Percentiles rank a stretch among this genome's conserved stretches.
These are phyloP conservation scores for Sequoiadendron giganteum DNA, from an alignment of 75 land plant species.

Conservation along the genomic window DNA sequence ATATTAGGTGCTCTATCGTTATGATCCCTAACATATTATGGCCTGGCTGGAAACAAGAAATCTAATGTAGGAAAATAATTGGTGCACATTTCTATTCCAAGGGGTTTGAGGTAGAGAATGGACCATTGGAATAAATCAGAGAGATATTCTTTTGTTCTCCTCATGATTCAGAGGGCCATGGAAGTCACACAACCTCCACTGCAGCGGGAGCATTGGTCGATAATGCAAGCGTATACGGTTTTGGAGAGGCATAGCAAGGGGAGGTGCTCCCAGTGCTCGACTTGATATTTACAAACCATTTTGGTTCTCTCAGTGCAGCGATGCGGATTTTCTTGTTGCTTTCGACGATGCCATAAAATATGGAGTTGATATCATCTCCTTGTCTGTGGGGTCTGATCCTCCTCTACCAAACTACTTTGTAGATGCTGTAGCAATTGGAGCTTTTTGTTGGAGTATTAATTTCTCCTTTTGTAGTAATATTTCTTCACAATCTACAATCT, in stretches of 20 bases:
- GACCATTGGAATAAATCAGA: constrained; percentile 25
- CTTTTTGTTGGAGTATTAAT: no score
- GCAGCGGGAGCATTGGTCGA: constrained; percentile 31
- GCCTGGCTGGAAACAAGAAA: background rate
- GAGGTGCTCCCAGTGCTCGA: constrained; percentile 52
- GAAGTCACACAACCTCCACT: constrained; percentile 55
- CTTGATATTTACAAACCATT: constrained; percentile 52
- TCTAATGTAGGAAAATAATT: constrained; percentile 32
- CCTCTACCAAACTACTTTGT: constrained; percentile 25
- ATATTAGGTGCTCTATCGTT: no score
- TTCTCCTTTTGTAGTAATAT: no score
- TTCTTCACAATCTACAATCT: no score
- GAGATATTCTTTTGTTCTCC: constrained; percentile 34
- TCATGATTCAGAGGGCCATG: constrained; percentile 53
- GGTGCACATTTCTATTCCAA: constrained; percentile 40
- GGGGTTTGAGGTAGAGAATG: constrained; percentile 40
- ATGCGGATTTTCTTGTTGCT: constrained; percentile 32
- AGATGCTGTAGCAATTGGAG: constrained; percentile 37
- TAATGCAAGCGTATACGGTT: constrained; percentile 22
- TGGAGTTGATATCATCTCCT: constrained; percentile 43
- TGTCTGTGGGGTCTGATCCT: constrained; percentile 30
- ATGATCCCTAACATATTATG: background rate
- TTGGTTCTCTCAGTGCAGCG: constrained; percentile 26
- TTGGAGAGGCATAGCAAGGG: constrained; percentile 37
- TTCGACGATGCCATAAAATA: constrained; percentile 44